phyloP scores from a whole-genome alignment of 805 yeast genomes.

The Candida gorgasii region DNA sequence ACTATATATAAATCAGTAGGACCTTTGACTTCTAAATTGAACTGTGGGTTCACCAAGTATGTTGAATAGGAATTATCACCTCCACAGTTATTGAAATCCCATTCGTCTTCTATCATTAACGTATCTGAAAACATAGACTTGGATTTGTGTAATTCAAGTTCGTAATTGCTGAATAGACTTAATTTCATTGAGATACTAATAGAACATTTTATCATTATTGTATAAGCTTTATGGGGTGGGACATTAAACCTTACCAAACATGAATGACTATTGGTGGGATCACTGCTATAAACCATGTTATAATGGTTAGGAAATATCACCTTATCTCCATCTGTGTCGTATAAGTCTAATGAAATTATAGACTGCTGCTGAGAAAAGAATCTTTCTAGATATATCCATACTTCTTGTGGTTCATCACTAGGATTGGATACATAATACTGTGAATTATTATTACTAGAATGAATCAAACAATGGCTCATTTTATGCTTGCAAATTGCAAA shows the following conservation, averaged over 20 bases:
- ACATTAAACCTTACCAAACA: conserved; percentile 30
- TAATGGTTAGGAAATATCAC: conserved; percentile 28
- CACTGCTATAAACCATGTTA: conserved; percentile 15
- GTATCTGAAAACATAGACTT: conserved; percentile 19
- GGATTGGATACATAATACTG: conserved; percentile 45
- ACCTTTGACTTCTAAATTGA: conserved; percentile 23
- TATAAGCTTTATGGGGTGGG: conserved; percentile 26
- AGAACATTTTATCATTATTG: conserved; percentile 24
- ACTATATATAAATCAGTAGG: conserved; percentile 19
- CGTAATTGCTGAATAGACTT: conserved; percentile 27
- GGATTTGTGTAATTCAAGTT: conserved; percentile 30
- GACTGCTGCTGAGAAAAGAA: conserved; percentile 7
- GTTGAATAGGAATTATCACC: conserved; percentile 54
- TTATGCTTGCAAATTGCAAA: conserved; percentile 29
- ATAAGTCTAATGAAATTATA: conserved; percentile 17
- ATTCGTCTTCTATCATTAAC: conserved; percentile 34
- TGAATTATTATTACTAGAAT: conserved; percentile 27
- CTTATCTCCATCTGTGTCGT: conserved; percentile 32
- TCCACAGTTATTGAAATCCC: conserved; percentile 50
- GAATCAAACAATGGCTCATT: conserved; percentile 27
- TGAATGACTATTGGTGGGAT: conserved; percentile 40
- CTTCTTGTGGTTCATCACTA: conserved; percentile 24
- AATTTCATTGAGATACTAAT: conserved; percentile 29
- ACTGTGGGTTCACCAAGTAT: conserved; percentile 60
- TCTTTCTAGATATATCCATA: conserved; percentile 51